Evolutionary conservation across 2,329 filamentous ascomycete genomes (phyloP).

Genomic region (Karstenula rhodostoma): DNA sequence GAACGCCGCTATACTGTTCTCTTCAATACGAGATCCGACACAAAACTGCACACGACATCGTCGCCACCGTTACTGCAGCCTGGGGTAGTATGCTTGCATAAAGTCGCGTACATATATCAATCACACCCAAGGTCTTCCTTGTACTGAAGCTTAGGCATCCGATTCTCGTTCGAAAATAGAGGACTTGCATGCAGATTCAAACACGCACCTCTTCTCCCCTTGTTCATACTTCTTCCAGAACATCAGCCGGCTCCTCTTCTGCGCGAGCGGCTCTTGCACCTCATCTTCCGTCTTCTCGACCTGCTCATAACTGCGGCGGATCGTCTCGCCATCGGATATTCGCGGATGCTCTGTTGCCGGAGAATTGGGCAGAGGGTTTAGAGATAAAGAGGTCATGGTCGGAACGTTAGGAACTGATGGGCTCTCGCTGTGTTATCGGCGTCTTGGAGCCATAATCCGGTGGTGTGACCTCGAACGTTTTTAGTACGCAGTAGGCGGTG

Average conservation of each 20-base stretch:
- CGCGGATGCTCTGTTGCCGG: background rate
- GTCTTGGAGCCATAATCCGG: background rate
- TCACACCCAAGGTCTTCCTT: background rate
- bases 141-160: background rate
- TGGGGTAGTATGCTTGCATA: no score
- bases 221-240: slow-evolving; percentile 22
- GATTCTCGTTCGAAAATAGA: background rate
- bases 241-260: slow-evolving; percentile 9
- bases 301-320: background rate
- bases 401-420: background rate
- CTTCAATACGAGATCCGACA: background rate
- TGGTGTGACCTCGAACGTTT: background rate
- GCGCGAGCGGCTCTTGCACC: background rate
- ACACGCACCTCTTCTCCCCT: slow-evolving; percentile 26
- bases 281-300: background rate
- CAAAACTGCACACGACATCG: background rate
- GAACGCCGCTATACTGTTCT: background rate
- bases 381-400: slow-evolving; percentile 19
- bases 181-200: background rate
- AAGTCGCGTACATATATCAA: background rate
- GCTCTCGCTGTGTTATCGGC: background rate
- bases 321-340: background rate
- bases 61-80: background rate
- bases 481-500: background rate
- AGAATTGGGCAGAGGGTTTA: slow-evolving; percentile 2